A percentile compares a stretch with the other conserved stretches of the same genome.
These are phyloP conservation scores for Bassia scoparia DNA, from an alignment of 148 eudicot species.

Conservation along the genomic window DNA sequence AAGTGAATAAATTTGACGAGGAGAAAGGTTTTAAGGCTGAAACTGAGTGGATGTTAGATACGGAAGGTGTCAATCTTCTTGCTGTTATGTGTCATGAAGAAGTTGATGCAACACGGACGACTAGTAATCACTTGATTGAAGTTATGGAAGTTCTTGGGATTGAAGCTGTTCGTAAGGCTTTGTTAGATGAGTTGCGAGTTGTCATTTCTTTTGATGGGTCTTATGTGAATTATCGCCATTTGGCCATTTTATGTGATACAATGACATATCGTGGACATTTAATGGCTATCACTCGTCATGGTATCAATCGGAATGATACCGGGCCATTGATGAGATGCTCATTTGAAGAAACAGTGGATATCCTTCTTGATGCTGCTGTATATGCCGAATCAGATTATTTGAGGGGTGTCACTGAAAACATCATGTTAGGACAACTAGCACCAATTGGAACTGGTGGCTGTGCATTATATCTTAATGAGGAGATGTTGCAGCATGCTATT, in stretches of 20 bases:
- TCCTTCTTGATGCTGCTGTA: conserved; percentile 98
- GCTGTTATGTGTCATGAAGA: conserved; percentile 95
- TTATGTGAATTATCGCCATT: conserved; percentile 87
- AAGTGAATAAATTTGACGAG: conserved; percentile 79
- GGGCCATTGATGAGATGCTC: conserved; percentile 99
- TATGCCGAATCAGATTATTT: conserved; percentile 83
- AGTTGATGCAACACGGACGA: conserved; percentile 82
- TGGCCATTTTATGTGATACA: conserved; percentile 95
- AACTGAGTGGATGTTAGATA: conserved; percentile 97
- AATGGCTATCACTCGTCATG: conserved; percentile 99
- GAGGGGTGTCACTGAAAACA: conserved; percentile 96
- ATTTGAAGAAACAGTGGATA: conserved; percentile 99
- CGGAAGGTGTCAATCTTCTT: conserved; percentile 95
- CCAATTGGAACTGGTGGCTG: conserved; percentile 98
- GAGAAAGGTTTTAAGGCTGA: conserved; percentile 73
- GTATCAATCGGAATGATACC: conserved; percentile 89
- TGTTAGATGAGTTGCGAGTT: conserved; percentile 90
- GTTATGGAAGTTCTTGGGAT: conserved; percentile 96
- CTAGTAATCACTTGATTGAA: conserved; percentile 96
- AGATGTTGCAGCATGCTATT: conserved; percentile 91
- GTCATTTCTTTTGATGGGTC: conserved; percentile 98
- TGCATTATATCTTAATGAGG: conserved; percentile 69
- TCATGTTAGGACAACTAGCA: conserved; percentile 96
- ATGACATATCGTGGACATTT: conserved; percentile 99
- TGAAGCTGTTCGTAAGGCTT: conserved; percentile 89